These are phyloP conservation scores for Trichoderma asperellum DNA, from an alignment of 2,329 filamentous ascomycete genomes.

Conservation along the genomic window DNA sequence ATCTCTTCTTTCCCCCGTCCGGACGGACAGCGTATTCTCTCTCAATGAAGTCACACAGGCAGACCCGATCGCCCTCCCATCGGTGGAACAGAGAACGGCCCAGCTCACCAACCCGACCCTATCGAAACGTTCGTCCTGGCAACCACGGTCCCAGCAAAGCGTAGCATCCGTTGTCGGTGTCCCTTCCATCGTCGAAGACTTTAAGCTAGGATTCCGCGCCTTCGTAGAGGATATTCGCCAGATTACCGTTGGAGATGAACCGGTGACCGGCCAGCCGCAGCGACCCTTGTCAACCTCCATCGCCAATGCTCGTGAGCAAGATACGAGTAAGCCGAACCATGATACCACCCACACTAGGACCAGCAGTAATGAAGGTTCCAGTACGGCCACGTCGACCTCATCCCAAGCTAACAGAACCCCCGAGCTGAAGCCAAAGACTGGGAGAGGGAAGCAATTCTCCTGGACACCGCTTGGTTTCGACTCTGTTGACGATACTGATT, in stretches of 20 bases:
- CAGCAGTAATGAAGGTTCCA: constrained; percentile 48
- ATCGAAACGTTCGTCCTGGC: constrained; percentile 64
- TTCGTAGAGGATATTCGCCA: constrained; percentile 96
- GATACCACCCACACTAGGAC: constrained; percentile 48
- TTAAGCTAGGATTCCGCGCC: constrained; percentile 87
- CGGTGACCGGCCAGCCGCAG: constrained; percentile 58
- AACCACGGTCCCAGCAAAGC: constrained; percentile 54
- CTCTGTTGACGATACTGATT: constrained; percentile 63
- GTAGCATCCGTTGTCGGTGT: constrained; percentile 43
- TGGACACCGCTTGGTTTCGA: constrained; percentile 63
- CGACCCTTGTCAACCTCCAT: constrained; percentile 40
- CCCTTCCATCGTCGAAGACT: constrained; percentile 85
- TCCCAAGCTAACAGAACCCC: constrained; percentile 40
- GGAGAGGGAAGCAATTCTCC: constrained; percentile 59
- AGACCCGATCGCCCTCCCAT: constrained; percentile 36
- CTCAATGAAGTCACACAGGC: constrained; percentile 46
- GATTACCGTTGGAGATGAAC: constrained; percentile 94
- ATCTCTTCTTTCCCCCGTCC: constrained; percentile 78
- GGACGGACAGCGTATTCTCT: constrained; percentile 49
- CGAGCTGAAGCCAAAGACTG: constrained; percentile 44
- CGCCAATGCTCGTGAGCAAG: constrained; percentile 34
- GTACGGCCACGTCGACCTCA: constrained; percentile 40
- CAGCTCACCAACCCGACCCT: constrained; percentile 46
- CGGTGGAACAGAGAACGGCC: constrained; percentile 41
- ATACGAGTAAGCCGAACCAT: constrained; percentile 34